phyloP scores from a whole-genome alignment of 345 rosid species.

The Punica granatum region DNA sequence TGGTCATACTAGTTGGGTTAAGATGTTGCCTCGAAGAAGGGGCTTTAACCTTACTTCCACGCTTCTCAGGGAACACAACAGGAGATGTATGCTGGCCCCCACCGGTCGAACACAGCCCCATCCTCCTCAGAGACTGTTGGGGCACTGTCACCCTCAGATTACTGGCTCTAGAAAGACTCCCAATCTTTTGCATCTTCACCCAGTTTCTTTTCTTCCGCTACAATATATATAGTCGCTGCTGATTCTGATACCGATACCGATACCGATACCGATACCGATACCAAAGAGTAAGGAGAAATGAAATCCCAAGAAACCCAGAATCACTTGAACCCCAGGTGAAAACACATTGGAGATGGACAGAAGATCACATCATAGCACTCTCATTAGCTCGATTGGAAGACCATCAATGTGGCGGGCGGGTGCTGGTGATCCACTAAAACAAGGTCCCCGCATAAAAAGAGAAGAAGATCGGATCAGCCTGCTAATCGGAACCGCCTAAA shows the following conservation, averaged over 20 bases:
- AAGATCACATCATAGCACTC: background rate
- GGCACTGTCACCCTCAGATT: constrained; percentile 29
- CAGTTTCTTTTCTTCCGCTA: constrained; percentile 11
- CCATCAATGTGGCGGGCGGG: background rate
- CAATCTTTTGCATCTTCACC: constrained; percentile 40
- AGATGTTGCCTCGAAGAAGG: constrained; percentile 39
- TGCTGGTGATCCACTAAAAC: background rate
- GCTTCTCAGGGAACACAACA: constrained; percentile 78
- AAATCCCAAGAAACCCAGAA: constrained; percentile 8
- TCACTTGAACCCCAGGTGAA: constrained; percentile 1
- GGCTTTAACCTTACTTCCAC: constrained; percentile 55
- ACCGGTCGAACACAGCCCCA: constrained; percentile 71
- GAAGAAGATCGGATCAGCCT: background rate
- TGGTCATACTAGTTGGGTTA: constrained; percentile 8
- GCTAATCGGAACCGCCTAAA: background rate
- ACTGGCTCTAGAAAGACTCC: constrained; percentile 26
- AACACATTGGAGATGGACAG: background rate
- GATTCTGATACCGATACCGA: too few relatives aligned
- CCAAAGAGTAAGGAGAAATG: background rate
- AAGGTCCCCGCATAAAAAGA: background rate
- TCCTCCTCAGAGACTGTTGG: constrained; percentile 58
- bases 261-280: background rate
- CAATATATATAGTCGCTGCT: background rate
- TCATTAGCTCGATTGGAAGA: background rate
- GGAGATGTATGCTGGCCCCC: constrained; percentile 74